Percentiles rank a stretch among this genome's conserved stretches.
phyloP scores from a whole-genome alignment of 2,329 filamentous ascomycete species.

The Apiospora marii region DNA sequence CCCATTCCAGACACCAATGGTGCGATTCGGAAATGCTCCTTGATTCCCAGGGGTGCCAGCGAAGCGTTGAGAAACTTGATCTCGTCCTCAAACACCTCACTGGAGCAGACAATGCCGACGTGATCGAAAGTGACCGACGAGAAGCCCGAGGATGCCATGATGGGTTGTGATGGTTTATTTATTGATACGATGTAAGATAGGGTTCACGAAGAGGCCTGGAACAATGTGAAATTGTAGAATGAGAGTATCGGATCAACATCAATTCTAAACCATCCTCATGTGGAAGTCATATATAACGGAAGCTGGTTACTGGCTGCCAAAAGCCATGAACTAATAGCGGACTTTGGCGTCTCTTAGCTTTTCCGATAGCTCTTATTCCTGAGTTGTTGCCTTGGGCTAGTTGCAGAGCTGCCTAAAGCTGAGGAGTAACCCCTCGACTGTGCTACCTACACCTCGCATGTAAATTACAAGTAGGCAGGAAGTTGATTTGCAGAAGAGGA shows the following conservation, averaged over 20 bases:
- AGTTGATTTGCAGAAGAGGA: background rate
- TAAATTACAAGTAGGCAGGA: background rate
- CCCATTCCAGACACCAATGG: constrained; percentile 21
- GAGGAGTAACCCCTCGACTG: background rate
- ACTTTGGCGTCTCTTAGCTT: background rate
- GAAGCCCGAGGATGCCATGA: background rate
- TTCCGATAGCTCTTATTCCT: background rate
- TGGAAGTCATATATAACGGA: background rate
- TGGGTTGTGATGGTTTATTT: background rate
- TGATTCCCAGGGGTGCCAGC: constrained; percentile 19
- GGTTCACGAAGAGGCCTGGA: background rate
- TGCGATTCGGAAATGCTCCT: constrained; percentile 8
- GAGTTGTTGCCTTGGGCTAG: background rate
- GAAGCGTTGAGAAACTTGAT: constrained; percentile 17
- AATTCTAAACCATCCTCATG: background rate
- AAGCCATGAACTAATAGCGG: background rate
- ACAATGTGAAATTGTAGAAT: background rate
- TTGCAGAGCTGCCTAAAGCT: background rate
- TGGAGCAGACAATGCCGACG: background rate
- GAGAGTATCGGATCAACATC: too few relatives aligned
- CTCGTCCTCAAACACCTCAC: constrained; percentile 20
- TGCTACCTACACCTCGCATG: background rate
- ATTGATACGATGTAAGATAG: background rate
- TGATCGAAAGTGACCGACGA: constrained; percentile 18
- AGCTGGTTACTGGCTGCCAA: background rate